Conservation (phyloP, 345 rosid genomes). For the Garcia nutans region DNA sequence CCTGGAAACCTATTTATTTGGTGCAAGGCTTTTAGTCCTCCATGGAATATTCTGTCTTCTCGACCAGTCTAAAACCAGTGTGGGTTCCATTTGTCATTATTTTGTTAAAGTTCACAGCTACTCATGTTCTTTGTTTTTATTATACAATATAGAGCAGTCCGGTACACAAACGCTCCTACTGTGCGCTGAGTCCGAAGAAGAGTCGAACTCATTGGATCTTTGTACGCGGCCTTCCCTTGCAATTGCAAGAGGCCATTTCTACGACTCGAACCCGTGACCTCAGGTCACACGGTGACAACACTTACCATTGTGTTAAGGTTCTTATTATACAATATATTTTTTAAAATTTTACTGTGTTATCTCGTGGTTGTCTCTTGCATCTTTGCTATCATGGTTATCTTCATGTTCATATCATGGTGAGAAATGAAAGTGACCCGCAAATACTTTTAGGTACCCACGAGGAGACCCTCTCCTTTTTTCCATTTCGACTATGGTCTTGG, state of each 20-base stretch:
- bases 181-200: too few species aligned
- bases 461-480: not conserved
- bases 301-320: too few species aligned
- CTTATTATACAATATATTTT: not conserved
- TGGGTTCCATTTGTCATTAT: not conserved
- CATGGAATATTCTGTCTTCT: not conserved
- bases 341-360: not conserved
- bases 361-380: not conserved
- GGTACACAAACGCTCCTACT: too few species aligned
- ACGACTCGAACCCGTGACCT: too few species aligned
- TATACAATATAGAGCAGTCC: not conserved
- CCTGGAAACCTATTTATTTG: not conserved
- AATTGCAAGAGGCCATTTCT: too few species aligned
- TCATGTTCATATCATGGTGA: slow-evolving; percentile 3
- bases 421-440: slow-evolving; percentile 1
- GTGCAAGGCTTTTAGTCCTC: not conserved
- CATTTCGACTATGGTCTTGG: not conserved
- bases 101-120: not conserved
- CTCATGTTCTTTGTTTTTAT: not conserved
- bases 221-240: too few species aligned
- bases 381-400: not conserved
- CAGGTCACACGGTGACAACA: too few species aligned
- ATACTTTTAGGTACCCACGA: not conserved
- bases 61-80: not conserved
- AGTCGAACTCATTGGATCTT: too few species aligned